Evolutionary conservation across 2,329 filamentous ascomycete genomes (phyloP), one percentile per base, ranked within the genome.

Genomic region (Nemania sp.): DNA sequence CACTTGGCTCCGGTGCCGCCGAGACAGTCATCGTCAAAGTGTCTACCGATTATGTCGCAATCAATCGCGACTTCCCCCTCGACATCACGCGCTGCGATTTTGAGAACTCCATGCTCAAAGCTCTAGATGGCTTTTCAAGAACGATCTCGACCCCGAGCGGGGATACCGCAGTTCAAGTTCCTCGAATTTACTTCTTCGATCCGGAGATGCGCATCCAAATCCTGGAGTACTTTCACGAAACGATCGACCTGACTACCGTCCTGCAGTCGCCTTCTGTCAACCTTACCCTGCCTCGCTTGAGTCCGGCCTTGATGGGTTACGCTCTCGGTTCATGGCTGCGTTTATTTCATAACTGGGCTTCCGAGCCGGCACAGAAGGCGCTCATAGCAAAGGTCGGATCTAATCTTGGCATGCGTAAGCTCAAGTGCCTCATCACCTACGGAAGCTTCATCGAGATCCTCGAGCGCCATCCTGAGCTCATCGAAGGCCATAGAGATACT

Each of bases 391-490:
- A 36, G 15, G 42, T 55, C 9, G 42, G 53, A 3, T 3, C 28
- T 8, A 56, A 56, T n/a, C 26, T 26, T 28, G 39, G 30, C n/a
- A 56, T 56, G 48, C 53, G 48, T 17, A 28, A 44, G 34, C 36
- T 56, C 14, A 52, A 56, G 19, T 56, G 43, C 20, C 43, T 43
- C 37, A 52, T 54, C 26, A 56, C 53, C 7, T 56, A 56, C 36
- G 48, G 49, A 17, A 48, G 34, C 37, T 56, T 56, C 47, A 37
- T 56, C 5, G 43, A 52, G 36, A 46, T 56, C 24, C 43, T 56
- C 14, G 47, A 44, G 15, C 30, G 41, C n/a, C 41, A 46, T 26
- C 53, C 53, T n/a, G 47, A 48, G 12, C 14, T 24, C 14, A 31
- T 51, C 23, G 48, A 47, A 9, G 47, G 36, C 15, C n/a, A 28